Evolutionary conservation across 108 stramenopile genomes (phyloP), one percentile per base, ranked within the genome.

Genomic region (Fragilaria radians): DNA sequence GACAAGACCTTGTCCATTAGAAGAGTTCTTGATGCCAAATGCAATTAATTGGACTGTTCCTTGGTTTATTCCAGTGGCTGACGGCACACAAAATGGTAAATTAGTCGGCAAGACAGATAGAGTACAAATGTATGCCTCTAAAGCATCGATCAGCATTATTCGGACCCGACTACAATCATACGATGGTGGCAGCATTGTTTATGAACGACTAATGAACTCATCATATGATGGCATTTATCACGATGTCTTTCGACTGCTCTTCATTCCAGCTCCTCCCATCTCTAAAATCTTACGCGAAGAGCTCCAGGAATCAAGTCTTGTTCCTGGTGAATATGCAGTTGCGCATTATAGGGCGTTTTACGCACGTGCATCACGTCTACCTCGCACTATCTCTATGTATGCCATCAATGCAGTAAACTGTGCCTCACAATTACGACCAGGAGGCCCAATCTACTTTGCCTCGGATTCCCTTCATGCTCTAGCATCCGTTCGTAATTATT

Each of bases 281-380:
- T 61, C 64, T 0, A 26, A 26, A 5, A 47, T 26, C 1, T 56
- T 81, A 31, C 61, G 64, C 27, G 7, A 51, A 1, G 48, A 61
- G 33, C 57, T 71, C 61, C 34, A n/a, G 0, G 25, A 46, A 1
- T 48, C 70, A 18, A 71, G 71, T 5, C 25, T 82, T 7, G 52
- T 54, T 4, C 67, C 71, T 1, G 62, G 67, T 18, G 42, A 77
- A 3, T 82, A 82, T 52, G 57, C 46, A 14, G 63, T 65, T 17
- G 63, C 74, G 1, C 81, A 82, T 48, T 22, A 79, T 28, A 64
- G 81, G 28, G 74, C 74, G 0, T 50, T 69, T 49, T 82, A 79
- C 48, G 62, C 52, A 33, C 18, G 28, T 2, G 25, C 19, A 3
- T 30, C 46, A n/a, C 48, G 50, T 1, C 25, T 42, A 17, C 7